Evolutionary conservation across 2,329 filamentous ascomycete species (phyloP), one percentile per base, ranked within the genome.

Genomic region (Ceratocystis colombiana): DNA sequence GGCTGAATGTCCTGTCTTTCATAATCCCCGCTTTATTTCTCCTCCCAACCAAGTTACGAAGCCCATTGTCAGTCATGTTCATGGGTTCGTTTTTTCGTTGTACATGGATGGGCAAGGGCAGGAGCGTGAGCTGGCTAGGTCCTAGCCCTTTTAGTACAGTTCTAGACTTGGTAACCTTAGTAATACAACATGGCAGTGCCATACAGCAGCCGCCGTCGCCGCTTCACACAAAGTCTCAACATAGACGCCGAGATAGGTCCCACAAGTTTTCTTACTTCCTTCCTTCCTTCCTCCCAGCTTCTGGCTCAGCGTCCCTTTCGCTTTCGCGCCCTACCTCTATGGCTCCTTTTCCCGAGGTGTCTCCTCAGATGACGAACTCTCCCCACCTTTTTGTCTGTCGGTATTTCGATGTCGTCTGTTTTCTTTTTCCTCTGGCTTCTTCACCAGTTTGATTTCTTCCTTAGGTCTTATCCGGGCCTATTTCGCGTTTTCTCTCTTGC

Each of bases 161-260:
- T 59, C 55, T 59, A 25, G 17, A 8, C 30, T 7, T 33, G 6
- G 30, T 33, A 8, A 33, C 30, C 5, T 33, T 33, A 33, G 30
- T 33, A 33, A 33, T 33, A 33, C 30, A 30, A 61, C 59, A 62
- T 62, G n/a, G 20, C 41, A 22, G 5, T 33, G 30, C 30, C 30
- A 33, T 33, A 7, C 30, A 59, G 12, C 17, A 25, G 17, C n/a
- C 33, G 33, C 41, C 30, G 22, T 25, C 48, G 48, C 48, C 48
- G 48, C 48, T 12, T 28, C 48, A 53, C 48, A 53, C 48, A 53
- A 53, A 15, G 48, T 53, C 22, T 53, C 48, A 28, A 15, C 48
- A 53, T 53, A 53, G 48, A 53, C 22, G 48, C 48, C 48, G 48
- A 53, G 22, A 53, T 22, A 53, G 22, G 48, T 53, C 48, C 48